Evolutionary conservation across 2,329 filamentous ascomycete species (phyloP).

Genomic region (Chaetomium globosum): DNA sequence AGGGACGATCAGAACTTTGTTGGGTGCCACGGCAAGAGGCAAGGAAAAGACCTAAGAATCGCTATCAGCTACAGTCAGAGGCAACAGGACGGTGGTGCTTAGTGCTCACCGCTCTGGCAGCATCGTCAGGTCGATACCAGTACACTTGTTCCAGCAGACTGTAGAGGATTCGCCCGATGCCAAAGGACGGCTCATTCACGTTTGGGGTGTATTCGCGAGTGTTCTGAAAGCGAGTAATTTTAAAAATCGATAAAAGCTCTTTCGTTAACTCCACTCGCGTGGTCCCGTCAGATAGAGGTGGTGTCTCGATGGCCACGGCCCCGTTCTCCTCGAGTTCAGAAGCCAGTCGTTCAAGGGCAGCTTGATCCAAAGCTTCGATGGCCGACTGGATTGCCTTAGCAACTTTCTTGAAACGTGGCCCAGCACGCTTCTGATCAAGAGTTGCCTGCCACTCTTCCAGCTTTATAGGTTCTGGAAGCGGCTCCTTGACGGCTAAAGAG

Average conservation of each 20-base stretch:
- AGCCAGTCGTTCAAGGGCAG: constrained; percentile 58
- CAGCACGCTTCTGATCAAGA: constrained; percentile 69
- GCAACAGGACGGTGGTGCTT: neutral
- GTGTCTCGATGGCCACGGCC: constrained; percentile 23
- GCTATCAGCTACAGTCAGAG: neutral
- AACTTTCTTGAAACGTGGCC: constrained; percentile 67
- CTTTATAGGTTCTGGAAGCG: constrained; percentile 60
- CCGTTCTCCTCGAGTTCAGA: constrained; percentile 26
- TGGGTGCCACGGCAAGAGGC: constrained; percentile 69
- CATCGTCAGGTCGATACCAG: constrained; percentile 66
- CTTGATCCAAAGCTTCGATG: constrained; percentile 62
- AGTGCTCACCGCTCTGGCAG: constrained; percentile 63
- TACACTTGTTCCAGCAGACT: constrained; percentile 72
- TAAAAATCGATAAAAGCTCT: constrained; percentile 30
- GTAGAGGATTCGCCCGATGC: constrained; percentile 75
- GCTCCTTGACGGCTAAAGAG: constrained; percentile 63
- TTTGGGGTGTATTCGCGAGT: constrained; percentile 71
- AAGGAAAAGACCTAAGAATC: constrained; percentile 48
- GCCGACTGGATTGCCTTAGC: constrained; percentile 64
- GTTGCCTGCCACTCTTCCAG: constrained; percentile 66
- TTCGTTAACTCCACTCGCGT: constrained; percentile 20
- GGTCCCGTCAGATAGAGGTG: constrained; percentile 27
- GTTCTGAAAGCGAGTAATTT: constrained; percentile 55
- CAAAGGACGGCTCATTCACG: constrained; percentile 76
- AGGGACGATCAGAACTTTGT: constrained; percentile 85